phyloP scores from a whole-genome alignment of 352 stramenopile genomes.

The Pythium graminicola region DNA sequence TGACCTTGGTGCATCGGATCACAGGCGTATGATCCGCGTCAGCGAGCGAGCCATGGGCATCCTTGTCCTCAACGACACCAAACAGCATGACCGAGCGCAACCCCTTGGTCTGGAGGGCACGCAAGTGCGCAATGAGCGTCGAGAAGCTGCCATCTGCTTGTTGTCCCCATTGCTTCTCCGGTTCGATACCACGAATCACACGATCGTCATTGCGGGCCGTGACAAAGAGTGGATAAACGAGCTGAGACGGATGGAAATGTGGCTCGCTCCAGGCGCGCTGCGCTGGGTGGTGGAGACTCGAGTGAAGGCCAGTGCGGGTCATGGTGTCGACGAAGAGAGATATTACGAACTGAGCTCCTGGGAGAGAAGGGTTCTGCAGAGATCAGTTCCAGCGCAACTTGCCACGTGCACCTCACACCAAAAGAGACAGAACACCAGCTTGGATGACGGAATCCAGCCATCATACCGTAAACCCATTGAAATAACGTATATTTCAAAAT shows the following conservation, averaged over 20 bases:
- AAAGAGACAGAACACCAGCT: too few relatives aligned
- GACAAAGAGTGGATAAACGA: conserved; percentile 89
- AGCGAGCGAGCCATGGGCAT: conserved; percentile 64
- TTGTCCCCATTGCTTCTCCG: conserved; percentile 81
- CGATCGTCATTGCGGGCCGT: conserved; percentile 63
- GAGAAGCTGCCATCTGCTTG: conserved; percentile 55
- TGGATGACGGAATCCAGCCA: too few relatives aligned
- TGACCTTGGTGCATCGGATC: conserved; percentile 55
- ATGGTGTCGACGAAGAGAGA: conserved; percentile 2
- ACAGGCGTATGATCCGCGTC: conserved; percentile 72
- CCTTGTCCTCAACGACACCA: conserved; percentile 81
- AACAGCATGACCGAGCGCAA: conserved; percentile 86
- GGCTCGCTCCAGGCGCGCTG: conserved; percentile 83
- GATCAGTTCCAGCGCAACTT: too few relatives aligned
- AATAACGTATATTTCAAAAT: neutral
- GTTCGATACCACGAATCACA: conserved; percentile 71
- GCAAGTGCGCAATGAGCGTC: conserved; percentile 67
- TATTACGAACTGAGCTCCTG: neutral
- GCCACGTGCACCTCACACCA: too few relatives aligned
- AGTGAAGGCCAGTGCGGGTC: conserved; percentile 46
- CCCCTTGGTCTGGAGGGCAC: conserved; percentile 61
- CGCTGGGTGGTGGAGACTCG: conserved; percentile 72
- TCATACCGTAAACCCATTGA: too few relatives aligned
- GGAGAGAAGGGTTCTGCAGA: too few relatives aligned
- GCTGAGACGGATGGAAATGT: conserved; percentile 82